Conservation (phyloP, 352 stramenopile species). For the Elongisporangium anandrum region DNA sequence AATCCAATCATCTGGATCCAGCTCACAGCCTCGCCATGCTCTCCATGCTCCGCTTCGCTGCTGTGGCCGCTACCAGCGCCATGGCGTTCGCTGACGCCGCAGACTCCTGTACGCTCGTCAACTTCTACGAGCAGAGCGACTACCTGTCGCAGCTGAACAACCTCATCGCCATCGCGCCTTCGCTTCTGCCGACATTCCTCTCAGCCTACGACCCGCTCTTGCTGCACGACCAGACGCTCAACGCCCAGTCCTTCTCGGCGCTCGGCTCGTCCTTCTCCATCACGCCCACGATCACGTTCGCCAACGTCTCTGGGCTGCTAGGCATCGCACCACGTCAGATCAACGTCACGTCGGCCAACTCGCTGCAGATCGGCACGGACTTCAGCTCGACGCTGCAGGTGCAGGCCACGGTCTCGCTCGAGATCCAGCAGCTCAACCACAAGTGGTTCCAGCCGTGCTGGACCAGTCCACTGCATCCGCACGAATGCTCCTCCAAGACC, state of each 20-base stretch:
- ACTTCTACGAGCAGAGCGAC: too few relatives aligned
- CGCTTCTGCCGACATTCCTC: conserved; percentile 25
- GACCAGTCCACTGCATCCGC: conserved; percentile 45
- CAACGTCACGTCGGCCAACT: conserved; percentile 40
- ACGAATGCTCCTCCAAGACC: conserved; percentile 28
- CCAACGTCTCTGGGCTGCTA: conserved; percentile 21
- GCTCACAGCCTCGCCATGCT: too few relatives aligned
- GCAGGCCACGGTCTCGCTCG: conserved; percentile 29
- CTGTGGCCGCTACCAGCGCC: too few relatives aligned
- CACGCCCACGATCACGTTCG: conserved; percentile 21
- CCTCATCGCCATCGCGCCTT: conserved; percentile 14
- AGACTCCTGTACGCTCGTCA: too few relatives aligned
- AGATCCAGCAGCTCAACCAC: conserved; percentile 49
- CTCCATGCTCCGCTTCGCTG: too few relatives aligned
- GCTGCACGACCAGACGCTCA: conserved; percentile 20
- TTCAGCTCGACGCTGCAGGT: conserved; percentile 37
- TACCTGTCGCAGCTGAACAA: conserved; percentile 14
- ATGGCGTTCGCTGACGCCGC: too few relatives aligned
- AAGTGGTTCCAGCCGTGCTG: conserved; percentile 67
- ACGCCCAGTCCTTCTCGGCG: conserved; percentile 20
- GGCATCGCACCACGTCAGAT: conserved; percentile 34
- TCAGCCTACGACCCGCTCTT: conserved; percentile 15
- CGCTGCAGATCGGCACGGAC: conserved; percentile 28
- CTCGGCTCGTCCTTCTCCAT: conserved; percentile 21
- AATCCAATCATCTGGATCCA: too few relatives aligned